Evolutionary conservation across 164 flowering plant genomes (phyloP).

Genomic region (Vitis riparia): DNA sequence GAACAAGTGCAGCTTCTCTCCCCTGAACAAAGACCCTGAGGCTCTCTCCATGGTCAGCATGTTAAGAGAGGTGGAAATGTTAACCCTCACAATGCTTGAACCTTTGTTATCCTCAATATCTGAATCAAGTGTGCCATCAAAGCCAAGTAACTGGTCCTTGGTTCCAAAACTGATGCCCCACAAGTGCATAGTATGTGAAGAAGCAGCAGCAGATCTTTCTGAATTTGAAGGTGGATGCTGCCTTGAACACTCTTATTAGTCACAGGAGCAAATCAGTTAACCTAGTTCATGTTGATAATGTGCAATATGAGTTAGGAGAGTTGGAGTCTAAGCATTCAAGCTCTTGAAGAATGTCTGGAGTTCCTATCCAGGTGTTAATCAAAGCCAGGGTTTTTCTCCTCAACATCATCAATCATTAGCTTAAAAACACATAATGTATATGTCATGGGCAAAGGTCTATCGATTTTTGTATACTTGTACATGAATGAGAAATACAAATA

Average conservation of each 20-base stretch:
- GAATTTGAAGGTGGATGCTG: constrained; percentile 19
- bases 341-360: too few relatives aligned
- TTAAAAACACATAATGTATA: too few relatives aligned
- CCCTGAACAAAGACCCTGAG: neutral
- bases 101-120: constrained; percentile 17
- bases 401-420: too few relatives aligned
- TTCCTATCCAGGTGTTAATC: too few relatives aligned
- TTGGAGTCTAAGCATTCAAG: too few relatives aligned
- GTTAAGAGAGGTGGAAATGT: constrained; percentile 25
- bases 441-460: too few relatives aligned
- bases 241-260: neutral
- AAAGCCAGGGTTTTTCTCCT: too few relatives aligned
- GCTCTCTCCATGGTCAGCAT: neutral
- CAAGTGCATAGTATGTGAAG: neutral
- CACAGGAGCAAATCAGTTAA: too few relatives aligned
- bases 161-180: constrained; percentile 9
- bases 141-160: constrained; percentile 15
- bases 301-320: too few relatives aligned
- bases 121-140: constrained; percentile 9
- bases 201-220: neutral
- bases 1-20: neutral
- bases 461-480: too few relatives aligned
- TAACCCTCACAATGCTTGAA: constrained; percentile 19
- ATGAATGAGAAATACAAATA: too few relatives aligned
- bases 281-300: too few relatives aligned